Evolutionary conservation across 331 rosid species (phyloP).

Genomic region (Quercus lobata): DNA sequence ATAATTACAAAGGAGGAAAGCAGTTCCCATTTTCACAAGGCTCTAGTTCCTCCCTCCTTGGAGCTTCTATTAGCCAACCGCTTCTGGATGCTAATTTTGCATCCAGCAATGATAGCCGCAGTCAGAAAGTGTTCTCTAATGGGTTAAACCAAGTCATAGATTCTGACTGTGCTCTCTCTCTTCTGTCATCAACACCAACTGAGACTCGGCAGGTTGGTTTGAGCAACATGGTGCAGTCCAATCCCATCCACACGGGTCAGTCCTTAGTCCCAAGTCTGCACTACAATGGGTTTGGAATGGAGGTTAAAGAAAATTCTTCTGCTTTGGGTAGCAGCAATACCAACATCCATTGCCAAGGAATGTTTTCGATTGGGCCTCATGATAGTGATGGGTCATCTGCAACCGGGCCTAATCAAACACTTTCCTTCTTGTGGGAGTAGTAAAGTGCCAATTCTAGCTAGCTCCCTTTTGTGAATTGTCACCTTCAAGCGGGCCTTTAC

Average conservation of each 20-base stretch:
- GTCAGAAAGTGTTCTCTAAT: constrained; percentile 23
- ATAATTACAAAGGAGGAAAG: constrained; percentile 19
- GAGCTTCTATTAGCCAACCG: constrained; percentile 20
- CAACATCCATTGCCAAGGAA: constrained; percentile 14
- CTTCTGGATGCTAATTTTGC: constrained; percentile 2
- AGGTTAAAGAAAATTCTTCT: constrained; percentile 11
- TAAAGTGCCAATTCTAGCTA: background rate
- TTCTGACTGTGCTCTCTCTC: constrained; percentile 60
- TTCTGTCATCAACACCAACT: constrained; percentile 55
- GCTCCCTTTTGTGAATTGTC: background rate
- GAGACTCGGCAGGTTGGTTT: constrained; percentile 29
- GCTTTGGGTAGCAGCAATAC: constrained; percentile 9
- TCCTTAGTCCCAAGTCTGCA: constrained; percentile 8
- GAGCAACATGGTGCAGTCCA: constrained; percentile 31
- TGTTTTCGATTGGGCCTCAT: constrained; percentile 15
- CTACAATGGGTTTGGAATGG: constrained; percentile 24
- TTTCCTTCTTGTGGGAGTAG: constrained; percentile 18
- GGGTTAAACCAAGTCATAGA: constrained; percentile 17
- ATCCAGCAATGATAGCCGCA: constrained; percentile 21
- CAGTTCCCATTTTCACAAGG: constrained; percentile 25
- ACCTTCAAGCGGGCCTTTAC: no score
- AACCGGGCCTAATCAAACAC: constrained; percentile 1
- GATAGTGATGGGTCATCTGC: constrained; percentile 28
- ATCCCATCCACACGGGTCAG: constrained; percentile 17
- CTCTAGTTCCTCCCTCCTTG: constrained; percentile 13